Conservation (phyloP, 2,329 filamentous ascomycete species). For the Xylaria sp. region DNA sequence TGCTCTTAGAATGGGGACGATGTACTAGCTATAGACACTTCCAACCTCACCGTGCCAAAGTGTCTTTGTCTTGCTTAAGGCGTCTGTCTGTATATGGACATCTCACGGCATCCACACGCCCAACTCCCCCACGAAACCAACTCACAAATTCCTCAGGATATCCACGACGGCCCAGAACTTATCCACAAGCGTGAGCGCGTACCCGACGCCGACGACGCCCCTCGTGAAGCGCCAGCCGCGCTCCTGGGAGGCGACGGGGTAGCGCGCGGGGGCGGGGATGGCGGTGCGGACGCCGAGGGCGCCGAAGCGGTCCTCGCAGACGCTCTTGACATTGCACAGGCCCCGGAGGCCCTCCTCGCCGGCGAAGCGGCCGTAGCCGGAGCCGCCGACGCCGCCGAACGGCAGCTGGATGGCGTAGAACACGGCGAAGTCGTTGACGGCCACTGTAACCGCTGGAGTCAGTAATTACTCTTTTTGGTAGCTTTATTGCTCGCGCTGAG, state of each 20-base stretch:
- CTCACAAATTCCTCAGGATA: conserved; percentile 48
- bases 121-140: not conserved
- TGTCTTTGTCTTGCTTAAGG: too few relatives aligned
- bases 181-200: conserved; percentile 50
- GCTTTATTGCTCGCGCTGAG: too few relatives aligned
- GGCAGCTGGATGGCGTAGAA: conserved; percentile 94
- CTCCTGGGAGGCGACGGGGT: conserved; percentile 73
- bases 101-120: too few relatives aligned
- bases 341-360: conserved; percentile 85
- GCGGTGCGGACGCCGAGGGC: conserved; percentile 70
- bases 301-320: conserved; percentile 76
- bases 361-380: conserved; percentile 91
- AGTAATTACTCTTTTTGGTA: too few relatives aligned
- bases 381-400: conserved; percentile 89
- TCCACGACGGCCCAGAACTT: conserved; percentile 50
- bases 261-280: conserved; percentile 81
- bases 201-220: conserved; percentile 66
- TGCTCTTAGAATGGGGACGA: not conserved
- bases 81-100: too few relatives aligned
- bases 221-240: conserved; percentile 69
- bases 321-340: conserved; percentile 84
- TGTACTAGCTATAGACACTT: too few relatives aligned
- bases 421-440: conserved; percentile 92
- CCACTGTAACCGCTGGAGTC: too few relatives aligned
- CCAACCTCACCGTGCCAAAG: too few relatives aligned